Evolutionary conservation across 2,329 filamentous ascomycete species (phyloP).

Genomic region (Tothia fuscella): DNA sequence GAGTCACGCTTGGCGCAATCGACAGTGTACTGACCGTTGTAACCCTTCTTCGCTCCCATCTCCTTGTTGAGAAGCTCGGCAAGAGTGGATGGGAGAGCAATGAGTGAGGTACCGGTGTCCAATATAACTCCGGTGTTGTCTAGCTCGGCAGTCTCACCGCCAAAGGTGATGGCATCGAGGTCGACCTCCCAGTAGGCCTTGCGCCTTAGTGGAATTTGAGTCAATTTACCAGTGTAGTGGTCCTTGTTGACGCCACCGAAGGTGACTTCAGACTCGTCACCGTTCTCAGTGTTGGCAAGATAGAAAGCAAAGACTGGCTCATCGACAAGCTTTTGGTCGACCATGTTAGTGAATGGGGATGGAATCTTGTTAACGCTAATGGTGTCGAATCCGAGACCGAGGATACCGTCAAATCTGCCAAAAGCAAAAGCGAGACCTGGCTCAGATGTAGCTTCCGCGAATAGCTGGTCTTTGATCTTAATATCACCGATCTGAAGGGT

Average conservation of each 20-base stretch:
- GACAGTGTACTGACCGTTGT: slow-evolving; percentile 90
- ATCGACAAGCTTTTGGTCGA: slow-evolving; percentile 80
- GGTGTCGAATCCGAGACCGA: slow-evolving; percentile 86
- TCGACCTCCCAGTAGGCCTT: slow-evolving; percentile 99
- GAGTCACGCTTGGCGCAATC: slow-evolving; percentile 74
- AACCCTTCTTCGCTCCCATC: slow-evolving; percentile 96
- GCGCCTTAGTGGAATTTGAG: slow-evolving; percentile 85
- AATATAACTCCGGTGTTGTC: slow-evolving; percentile 94
- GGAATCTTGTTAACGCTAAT: slow-evolving; percentile 95
- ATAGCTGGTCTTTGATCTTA: slow-evolving; percentile 78
- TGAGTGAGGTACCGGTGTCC: slow-evolving; percentile 95
- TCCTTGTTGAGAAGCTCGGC: slow-evolving; percentile 94
- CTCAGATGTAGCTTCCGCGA: slow-evolving; percentile 91
- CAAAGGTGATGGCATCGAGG: slow-evolving; percentile 81
- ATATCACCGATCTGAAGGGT: slow-evolving; percentile 78
- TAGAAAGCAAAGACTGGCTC: slow-evolving; percentile 96
- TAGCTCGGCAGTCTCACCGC: slow-evolving; percentile 73
- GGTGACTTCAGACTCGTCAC: slow-evolving; percentile 68
- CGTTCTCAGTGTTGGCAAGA: slow-evolving; percentile 62
- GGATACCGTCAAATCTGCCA: slow-evolving; percentile 90
- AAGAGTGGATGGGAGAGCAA: slow-evolving; percentile 80
- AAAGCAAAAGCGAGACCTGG: slow-evolving; percentile 96
- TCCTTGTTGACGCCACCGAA: slow-evolving; percentile 81
- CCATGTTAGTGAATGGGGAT: slow-evolving; percentile 92
- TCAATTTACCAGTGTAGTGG: slow-evolving; percentile 77